A percentile compares a stretch with the other conserved stretches of the same genome.
Conservation (phyloP, 768 basidiomycete species). For the Grammothele lineata region DNA sequence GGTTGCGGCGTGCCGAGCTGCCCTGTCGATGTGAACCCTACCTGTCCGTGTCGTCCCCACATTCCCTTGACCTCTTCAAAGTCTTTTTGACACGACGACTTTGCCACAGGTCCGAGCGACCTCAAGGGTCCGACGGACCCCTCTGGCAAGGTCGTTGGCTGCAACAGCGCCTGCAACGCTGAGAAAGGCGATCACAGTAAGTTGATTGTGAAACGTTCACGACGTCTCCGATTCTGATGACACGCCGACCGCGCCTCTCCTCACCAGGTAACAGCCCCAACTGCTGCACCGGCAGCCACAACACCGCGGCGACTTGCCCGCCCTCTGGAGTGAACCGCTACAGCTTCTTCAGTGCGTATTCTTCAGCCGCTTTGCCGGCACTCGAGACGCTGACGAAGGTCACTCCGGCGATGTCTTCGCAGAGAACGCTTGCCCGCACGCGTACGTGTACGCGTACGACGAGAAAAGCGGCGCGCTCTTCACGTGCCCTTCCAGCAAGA, state of each 20-base stretch:
- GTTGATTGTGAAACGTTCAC: too few relatives aligned
- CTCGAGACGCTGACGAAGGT: not conserved
- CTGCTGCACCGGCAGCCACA: conserved; percentile 57
- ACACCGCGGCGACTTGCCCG: conserved; percentile 53
- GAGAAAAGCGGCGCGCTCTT: conserved; percentile 43
- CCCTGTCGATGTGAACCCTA: conserved; percentile 32
- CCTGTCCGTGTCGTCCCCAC: conserved; percentile 25
- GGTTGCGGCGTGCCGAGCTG: conserved; percentile 31
- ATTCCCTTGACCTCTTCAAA: too few relatives aligned
- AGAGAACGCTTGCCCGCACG: conserved; percentile 40
- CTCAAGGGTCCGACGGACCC: conserved; percentile 33
- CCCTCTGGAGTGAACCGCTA: conserved; percentile 38
- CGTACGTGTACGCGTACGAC: conserved; percentile 52
- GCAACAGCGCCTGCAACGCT: conserved; percentile 40
- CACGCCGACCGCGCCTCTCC: too few relatives aligned
- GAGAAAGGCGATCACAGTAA: conserved; percentile 34
- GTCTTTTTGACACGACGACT: too few relatives aligned
- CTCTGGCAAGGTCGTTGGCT: conserved; percentile 34
- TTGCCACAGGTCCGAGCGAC: conserved; percentile 21
- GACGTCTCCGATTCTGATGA: too few relatives aligned
- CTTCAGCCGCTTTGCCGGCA: not conserved
- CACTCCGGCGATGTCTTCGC: conserved; percentile 4
- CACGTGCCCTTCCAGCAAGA: conserved; percentile 34
- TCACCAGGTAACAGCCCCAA: conserved; percentile 57
- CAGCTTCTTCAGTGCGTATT: conserved; percentile 41